A percentile compares a stretch with the other conserved stretches of the same genome.
Conservation (phyloP, 2,329 filamentous ascomycete genomes). For the Plectosphaerella sp. region DNA sequence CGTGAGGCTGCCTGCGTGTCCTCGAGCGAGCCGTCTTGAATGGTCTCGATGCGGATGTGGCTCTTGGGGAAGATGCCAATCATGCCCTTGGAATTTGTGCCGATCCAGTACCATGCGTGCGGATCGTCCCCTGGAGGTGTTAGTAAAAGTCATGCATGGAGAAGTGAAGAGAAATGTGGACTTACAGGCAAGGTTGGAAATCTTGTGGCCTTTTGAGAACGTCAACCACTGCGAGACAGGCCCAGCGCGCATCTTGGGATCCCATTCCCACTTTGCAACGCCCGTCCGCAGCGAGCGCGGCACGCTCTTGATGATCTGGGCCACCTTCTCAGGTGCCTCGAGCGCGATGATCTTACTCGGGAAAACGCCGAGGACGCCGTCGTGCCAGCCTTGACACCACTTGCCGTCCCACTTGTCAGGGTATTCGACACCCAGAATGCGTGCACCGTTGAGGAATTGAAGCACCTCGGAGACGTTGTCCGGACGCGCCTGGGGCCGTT, state of each 20-base stretch:
- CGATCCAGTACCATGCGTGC: constrained; percentile 39
- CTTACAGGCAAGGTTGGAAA: constrained; percentile 36
- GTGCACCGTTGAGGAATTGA: constrained; percentile 27
- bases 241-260: constrained; percentile 27
- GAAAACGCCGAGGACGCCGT: constrained; percentile 21
- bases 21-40: constrained; percentile 8
- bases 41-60: constrained; percentile 24
- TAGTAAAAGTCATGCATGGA: constrained; percentile 11
- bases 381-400: constrained; percentile 29
- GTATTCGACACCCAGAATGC: constrained; percentile 25
- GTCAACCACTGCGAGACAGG: constrained; percentile 10
- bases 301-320: constrained; percentile 4
- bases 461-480: constrained; percentile 26
- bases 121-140: constrained; percentile 30
- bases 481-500: constrained; percentile 25
- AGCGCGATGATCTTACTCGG: constrained; percentile 20
- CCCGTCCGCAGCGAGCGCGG: constrained; percentile 30
- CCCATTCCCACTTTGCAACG: constrained; percentile 25
- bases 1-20: background rate
- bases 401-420: constrained; percentile 28
- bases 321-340: constrained; percentile 16
- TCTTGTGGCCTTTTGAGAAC: constrained; percentile 43
- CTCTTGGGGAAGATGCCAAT: constrained; percentile 34
- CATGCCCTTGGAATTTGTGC: constrained; percentile 30
- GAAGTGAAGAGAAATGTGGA: background rate